Evolutionary conservation across 805 yeast species (phyloP).

Genomic region (Candida arabinofermentans): DNA sequence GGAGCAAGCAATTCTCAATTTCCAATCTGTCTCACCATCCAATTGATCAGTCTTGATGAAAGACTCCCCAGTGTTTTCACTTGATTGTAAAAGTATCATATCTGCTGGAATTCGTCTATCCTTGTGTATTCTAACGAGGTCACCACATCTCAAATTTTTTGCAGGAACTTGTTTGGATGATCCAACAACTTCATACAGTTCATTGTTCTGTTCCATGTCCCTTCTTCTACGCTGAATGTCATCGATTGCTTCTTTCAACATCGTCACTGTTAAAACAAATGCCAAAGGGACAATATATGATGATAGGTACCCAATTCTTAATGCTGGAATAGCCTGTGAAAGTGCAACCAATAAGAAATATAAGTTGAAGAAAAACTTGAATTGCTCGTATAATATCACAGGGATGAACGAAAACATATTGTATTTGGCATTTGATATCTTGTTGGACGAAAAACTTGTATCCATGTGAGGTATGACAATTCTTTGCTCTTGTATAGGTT

Average conservation of each 20-base stretch:
- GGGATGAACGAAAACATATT: constrained; percentile 87
- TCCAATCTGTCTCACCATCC: constrained; percentile 99
- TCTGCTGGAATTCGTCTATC: constrained; percentile 94
- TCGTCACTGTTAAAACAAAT: constrained; percentile 87
- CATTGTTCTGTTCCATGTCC: constrained; percentile 85
- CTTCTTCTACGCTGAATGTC: constrained; percentile 88
- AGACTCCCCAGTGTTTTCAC: constrained; percentile 79
- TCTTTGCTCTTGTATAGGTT: constrained; percentile 23
- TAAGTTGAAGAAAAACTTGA: constrained; percentile 92
- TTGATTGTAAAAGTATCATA: constrained; percentile 75
- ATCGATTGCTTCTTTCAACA: constrained; percentile 94
- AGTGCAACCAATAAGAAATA: constrained; percentile 91
- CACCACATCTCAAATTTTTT: constrained; percentile 77
- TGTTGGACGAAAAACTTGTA: constrained; percentile 54
- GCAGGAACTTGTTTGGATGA: constrained; percentile 42
- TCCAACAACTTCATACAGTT: constrained; percentile 68
- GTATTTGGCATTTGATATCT: constrained; percentile 91
- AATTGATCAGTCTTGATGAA: constrained; percentile 96
- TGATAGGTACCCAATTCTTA: constrained; percentile 89
- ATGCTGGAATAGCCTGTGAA: constrained; percentile 84
- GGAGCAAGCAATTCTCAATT: constrained; percentile 73
- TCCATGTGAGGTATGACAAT: constrained; percentile 37
- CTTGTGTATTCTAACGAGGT: constrained; percentile 71
- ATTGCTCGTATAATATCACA: constrained; percentile 86
- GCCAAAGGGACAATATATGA: constrained; percentile 93